A percentile compares a stretch with the other conserved stretches of the same genome.
Evolutionary conservation across 176 grass and related monocot genomes (phyloP).

Genomic region (Cymbopogon citratus): DNA sequence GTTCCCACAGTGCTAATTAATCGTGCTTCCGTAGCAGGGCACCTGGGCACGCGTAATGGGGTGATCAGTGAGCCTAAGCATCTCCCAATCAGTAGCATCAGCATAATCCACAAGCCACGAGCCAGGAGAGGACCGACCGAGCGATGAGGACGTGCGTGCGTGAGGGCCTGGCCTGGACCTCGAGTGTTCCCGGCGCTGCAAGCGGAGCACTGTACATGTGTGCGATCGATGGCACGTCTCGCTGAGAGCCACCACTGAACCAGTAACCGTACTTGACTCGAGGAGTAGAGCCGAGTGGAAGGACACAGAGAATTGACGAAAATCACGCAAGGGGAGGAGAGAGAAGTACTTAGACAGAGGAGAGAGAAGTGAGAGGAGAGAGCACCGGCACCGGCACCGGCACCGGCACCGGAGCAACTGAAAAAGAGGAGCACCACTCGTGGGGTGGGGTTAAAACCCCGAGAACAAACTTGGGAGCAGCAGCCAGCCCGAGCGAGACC

Average conservation of each 20-base stretch:
- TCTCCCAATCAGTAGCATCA: neutral
- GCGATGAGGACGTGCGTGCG: neutral
- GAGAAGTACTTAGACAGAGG: too few species aligned
- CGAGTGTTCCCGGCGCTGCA: neutral
- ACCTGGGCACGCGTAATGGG: neutral
- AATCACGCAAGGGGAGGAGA: constrained; percentile 3
- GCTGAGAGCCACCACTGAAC: neutral
- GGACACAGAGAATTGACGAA: constrained; percentile 23
- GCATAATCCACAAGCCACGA: neutral
- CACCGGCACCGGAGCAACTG: neutral
- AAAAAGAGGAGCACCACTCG: constrained; percentile 47
- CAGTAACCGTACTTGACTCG: neutral
- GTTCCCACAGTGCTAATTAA: neutral
- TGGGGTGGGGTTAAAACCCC: constrained; percentile 72
- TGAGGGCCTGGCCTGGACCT: too few species aligned
- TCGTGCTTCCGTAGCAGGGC: neutral
- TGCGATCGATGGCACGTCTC: constrained; percentile 8
- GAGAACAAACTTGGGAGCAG: constrained; percentile 35
- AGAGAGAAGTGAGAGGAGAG: neutral
- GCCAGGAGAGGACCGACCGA: neutral
- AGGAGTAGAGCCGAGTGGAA: neutral
- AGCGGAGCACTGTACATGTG: neutral
- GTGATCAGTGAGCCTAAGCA: neutral
- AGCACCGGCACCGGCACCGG: too few species aligned
- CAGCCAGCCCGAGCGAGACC: neutral